Conservation (phyloP, 768 basidiomycete species). For the Macrolepiota dolichaula region DNA sequence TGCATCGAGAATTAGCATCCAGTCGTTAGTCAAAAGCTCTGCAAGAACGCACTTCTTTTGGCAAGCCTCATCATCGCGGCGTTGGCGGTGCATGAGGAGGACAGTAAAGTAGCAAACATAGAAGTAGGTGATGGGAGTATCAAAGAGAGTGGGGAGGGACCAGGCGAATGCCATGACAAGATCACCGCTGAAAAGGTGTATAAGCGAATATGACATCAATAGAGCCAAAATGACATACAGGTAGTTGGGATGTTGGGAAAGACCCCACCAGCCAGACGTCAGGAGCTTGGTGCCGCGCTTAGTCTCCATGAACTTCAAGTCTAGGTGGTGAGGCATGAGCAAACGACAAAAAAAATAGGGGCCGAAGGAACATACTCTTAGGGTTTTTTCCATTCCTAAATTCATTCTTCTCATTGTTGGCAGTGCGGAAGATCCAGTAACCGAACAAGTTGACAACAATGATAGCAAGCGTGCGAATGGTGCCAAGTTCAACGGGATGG, state of each 20-base stretch:
- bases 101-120: conserved; percentile 88
- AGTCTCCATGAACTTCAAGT: conserved; percentile 76
- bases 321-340: conserved; percentile 32
- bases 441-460: conserved; percentile 66
- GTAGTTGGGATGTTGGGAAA: conserved; percentile 91
- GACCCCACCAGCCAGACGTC: conserved; percentile 97
- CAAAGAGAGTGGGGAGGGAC: conserved; percentile 90
- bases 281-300: conserved; percentile 86
- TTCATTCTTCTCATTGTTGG: conserved; percentile 94
- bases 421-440: conserved; percentile 85
- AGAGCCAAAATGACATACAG: conserved; percentile 40
- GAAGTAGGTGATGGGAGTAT: conserved; percentile 94
- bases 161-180: conserved; percentile 88
- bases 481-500: conserved; percentile 75
- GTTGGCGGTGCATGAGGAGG: conserved; percentile 87
- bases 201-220: not conserved
- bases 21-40: not conserved
- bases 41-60: conserved; percentile 65
- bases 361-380: conserved; percentile 61
- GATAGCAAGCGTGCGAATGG: conserved; percentile 51
- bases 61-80: conserved; percentile 90
- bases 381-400: conserved; percentile 93
- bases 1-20: conserved; percentile 22
- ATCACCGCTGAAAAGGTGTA: conserved; percentile 55
- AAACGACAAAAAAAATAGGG: not conserved